phyloP scores from a whole-genome alignment of 768 basidiomycete genomes.

The Jaapia argillacea region DNA sequence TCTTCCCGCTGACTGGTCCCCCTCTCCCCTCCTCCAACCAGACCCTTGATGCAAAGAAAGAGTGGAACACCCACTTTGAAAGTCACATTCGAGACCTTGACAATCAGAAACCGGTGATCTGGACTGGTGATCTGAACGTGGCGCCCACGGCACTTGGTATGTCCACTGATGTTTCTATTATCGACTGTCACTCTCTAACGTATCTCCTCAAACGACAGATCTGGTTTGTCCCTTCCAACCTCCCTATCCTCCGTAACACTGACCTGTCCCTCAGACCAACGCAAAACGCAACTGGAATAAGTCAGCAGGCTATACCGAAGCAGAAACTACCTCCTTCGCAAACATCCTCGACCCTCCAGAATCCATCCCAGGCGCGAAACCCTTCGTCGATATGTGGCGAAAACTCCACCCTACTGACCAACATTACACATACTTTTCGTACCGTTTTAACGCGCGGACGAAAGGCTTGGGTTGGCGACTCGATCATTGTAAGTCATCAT shows the following conservation, averaged over 20 bases:
- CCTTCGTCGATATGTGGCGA: conserved; percentile 78
- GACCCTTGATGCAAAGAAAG: conserved; percentile 68
- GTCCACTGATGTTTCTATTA: too few species aligned
- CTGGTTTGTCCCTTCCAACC: too few species aligned
- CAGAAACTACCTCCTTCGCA: conserved; percentile 68
- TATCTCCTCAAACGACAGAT: too few species aligned
- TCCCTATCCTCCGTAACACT: too few species aligned
- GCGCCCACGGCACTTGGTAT: conserved; percentile 70
- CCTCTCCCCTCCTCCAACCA: conserved; percentile 25
- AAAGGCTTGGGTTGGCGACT: conserved; percentile 86
- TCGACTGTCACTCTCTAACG: too few species aligned
- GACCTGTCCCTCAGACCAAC: too few species aligned
- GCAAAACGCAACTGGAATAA: conserved; percentile 80
- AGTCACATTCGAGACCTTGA: conserved; percentile 63
- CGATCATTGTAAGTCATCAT: conserved; percentile 57
- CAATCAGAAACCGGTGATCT: conserved; percentile 75
- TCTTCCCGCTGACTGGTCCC: too few species aligned
- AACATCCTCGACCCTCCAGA: conserved; percentile 50
- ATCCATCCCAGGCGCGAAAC: conserved; percentile 7
- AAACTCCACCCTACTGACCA: conserved; percentile 50
- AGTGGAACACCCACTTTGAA: conserved; percentile 75
- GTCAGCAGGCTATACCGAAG: conserved; percentile 75
- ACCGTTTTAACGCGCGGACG: conserved; percentile 66
- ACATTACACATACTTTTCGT: conserved; percentile 83
- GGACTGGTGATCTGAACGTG: conserved; percentile 84